Evolutionary conservation across 2,329 filamentous ascomycete genomes (phyloP).

Genomic region (Aspergillus candidus): DNA sequence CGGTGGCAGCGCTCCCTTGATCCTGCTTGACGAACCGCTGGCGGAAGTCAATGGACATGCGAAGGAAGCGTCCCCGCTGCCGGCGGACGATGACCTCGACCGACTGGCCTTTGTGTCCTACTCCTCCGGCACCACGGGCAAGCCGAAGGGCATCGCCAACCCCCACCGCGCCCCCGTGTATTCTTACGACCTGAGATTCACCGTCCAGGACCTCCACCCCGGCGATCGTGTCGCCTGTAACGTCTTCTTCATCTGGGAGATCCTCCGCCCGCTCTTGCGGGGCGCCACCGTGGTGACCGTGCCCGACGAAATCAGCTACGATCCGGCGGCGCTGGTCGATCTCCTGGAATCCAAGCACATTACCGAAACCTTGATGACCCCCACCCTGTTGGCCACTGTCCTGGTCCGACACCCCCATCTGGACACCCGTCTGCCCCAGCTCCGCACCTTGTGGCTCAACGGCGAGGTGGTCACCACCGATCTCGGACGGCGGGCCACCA

Average conservation of each 20-base stretch:
- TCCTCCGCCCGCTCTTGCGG: slow-evolving; percentile 66
- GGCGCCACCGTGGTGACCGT: slow-evolving; percentile 71
- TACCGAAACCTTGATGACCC: slow-evolving; percentile 79
- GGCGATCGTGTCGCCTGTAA: slow-evolving; percentile 80
- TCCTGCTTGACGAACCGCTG: slow-evolving; percentile 54
- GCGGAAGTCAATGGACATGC: slow-evolving; percentile 33
- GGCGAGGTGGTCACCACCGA: slow-evolving; percentile 78
- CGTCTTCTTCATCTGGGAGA: slow-evolving; percentile 84
- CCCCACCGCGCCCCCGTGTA: slow-evolving; percentile 66
- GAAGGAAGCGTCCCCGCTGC: slow-evolving; percentile 46
- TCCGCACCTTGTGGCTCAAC: slow-evolving; percentile 72
- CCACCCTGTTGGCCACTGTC: slow-evolving; percentile 68
- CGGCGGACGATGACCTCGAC: slow-evolving; percentile 63
- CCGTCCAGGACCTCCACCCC: slow-evolving; percentile 60
- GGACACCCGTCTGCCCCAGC: slow-evolving; percentile 55
- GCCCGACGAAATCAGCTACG: slow-evolving; percentile 70
- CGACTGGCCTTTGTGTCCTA: slow-evolving; percentile 74
- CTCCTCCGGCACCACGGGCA: slow-evolving; percentile 70
- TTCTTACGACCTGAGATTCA: slow-evolving; percentile 69
- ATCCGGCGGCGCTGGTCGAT: slow-evolving; percentile 67
- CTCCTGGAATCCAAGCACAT: slow-evolving; percentile 60
- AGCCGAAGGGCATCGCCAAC: slow-evolving; percentile 77
- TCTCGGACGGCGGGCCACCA: slow-evolving; percentile 61
- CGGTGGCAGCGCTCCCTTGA: slow-evolving; percentile 54
- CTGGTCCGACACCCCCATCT: slow-evolving; percentile 64